These are phyloP conservation scores for Termitomyces sp. DNA, from an alignment of 768 basidiomycete species.

Conservation along the genomic window DNA sequence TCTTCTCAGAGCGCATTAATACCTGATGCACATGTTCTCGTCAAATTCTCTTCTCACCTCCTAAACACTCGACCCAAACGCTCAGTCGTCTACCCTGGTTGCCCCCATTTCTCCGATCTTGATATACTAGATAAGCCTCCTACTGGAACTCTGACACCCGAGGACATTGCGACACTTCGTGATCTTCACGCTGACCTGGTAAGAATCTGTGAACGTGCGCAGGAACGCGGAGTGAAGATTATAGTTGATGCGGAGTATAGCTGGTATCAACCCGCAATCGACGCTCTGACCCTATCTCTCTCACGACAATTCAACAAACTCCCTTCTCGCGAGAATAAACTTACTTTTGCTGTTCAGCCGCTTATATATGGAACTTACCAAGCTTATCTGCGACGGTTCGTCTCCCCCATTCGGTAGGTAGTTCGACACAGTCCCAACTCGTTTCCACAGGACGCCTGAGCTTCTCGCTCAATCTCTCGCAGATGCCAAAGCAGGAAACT, in stretches of 20 bases:
- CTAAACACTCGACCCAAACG: conserved; percentile 31
- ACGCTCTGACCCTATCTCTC: conserved; percentile 69
- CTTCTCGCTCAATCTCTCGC: conserved; percentile 60
- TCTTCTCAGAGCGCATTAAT: conserved; percentile 57
- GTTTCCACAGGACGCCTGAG: conserved; percentile 47
- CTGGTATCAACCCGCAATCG: conserved; percentile 79
- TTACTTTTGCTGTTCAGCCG: conserved; percentile 36
- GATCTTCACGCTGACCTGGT: conserved; percentile 58
- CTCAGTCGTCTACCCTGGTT: conserved; percentile 63
- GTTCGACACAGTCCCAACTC: too few relatives aligned
- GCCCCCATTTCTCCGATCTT: conserved; percentile 53
- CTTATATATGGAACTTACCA: conserved; percentile 85
- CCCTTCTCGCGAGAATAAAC: conserved; percentile 8
- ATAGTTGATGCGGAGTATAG: conserved; percentile 85
- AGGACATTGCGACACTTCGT: conserved; percentile 56
- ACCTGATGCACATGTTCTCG: conserved; percentile 53
- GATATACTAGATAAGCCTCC: conserved; percentile 33
- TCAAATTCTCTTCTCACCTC: conserved; percentile 57
- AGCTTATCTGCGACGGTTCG: conserved; percentile 74
- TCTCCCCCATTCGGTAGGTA: neutral
- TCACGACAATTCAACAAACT: conserved; percentile 74
- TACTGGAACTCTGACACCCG: conserved; percentile 29
- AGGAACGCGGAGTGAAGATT: conserved; percentile 57
- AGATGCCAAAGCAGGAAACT: conserved; percentile 61
- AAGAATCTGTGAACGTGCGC: conserved; percentile 59